Evolutionary conservation across 2,329 filamentous ascomycete genomes (phyloP), one percentile per base, ranked within the genome.

Genomic region (Claviceps pazoutovae): DNA sequence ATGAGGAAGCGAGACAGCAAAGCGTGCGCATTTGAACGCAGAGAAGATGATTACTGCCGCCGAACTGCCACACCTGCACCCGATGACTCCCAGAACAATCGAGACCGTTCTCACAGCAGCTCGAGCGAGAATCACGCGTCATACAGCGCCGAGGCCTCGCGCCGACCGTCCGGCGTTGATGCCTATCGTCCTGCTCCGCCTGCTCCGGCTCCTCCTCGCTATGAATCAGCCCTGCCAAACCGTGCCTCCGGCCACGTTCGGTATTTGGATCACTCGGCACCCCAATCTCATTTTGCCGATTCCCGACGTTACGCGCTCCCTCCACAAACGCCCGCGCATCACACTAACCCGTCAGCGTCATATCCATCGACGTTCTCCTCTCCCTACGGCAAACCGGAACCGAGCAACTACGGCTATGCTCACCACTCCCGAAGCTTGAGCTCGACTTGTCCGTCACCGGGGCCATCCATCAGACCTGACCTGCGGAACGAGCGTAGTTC

Each of bases 1-100:
- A 94, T 95, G 86, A 83, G 89, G 68, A 84, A 88, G 62, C 82
- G 88, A 39, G 86, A 88, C 54, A 78, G 78, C 55, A 90, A 91
- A 69, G 70, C 74, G 11, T 72, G 71, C 45, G 71, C 72, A 47
- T 73, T 72, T 49, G 70, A 72, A 5, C 78, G 80, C 57, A 80
- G 85, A 21, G 84, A 83, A 62, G 82, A 87, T n/a, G 77, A 79
- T 6, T 83, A 79, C 54, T 64, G 68, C 19, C 62, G 65, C 52
- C 64, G 68, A 41, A 67, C 64, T 4, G 63, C 62, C 5, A 67
- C 66, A 3, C 68, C 67, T 1, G 65, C 62, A 11, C 56, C 59
- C 3, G 64, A 68, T 19, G 64, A 66, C 45, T 60, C 60, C 16
- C 58, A 64, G 43, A 57, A 56, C 48, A 54, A 64, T 51, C 78